Evolutionary conservation across 164 flowering plant species (phyloP), one percentile per base, ranked within the genome.

Genomic region (Piper betle): DNA sequence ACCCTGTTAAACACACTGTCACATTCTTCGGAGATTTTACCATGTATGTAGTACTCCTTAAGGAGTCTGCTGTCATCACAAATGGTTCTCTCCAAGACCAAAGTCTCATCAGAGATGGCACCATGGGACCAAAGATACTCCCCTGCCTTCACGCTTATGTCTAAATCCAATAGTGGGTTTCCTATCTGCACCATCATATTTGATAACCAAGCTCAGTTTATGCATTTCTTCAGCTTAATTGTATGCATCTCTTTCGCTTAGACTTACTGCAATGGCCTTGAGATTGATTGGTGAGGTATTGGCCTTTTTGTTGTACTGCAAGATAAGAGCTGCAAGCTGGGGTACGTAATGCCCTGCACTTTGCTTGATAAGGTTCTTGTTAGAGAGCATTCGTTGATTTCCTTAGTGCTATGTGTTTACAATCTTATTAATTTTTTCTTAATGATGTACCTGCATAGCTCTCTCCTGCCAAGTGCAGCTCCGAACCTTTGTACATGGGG

Each of bases 331-430:
- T 65, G 81, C 81, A 61, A 79, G 74, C 68, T 77, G 80, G 52
- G 83, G 83, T 39, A 77, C 63, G 57, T 76, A 79, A 53, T 79
- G 82, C 13, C 82, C 82, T 79, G 66, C n/a, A n/a, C n/a, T n/a
- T n/a, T n/a, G n/a, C n/a, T n/a, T n/a, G n/a, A n/a, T n/a, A n/a
- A n/a, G n/a, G n/a, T n/a, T n/a, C n/a, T n/a, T n/a, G n/a, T n/a
- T n/a, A n/a, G n/a, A n/a, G n/a, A n/a, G n/a, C n/a, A n/a, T n/a
- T n/a, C n/a, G n/a, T n/a, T n/a, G n/a, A n/a, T n/a, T n/a, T n/a
- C n/a, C n/a, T n/a, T n/a, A n/a, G n/a, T n/a, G n/a, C n/a, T n/a
- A 7, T 43, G 12, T 43, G 12, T 8, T 7, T 10, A 43, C 8
- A 43, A 43, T 43, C 12, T 15, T 43, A 8, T 8, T 3, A 3